Base-by-base conservation (phyloP, 805 yeast genomes). In the Blastobotrys terrestris region DNA sequence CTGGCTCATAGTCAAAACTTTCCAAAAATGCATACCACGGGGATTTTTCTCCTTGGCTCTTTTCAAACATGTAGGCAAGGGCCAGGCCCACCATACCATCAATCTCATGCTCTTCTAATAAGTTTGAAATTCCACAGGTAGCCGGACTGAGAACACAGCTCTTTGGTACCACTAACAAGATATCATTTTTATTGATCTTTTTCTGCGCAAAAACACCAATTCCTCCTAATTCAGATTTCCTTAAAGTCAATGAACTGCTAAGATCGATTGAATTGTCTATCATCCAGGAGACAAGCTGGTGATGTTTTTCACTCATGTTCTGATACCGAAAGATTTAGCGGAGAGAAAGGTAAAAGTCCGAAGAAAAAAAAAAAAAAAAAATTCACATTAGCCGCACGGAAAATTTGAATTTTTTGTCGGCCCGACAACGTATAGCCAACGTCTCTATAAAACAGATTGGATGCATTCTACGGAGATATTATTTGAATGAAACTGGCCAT, bases 21-120 rank as follows among this genome's bases (percentile, higher is more conserved):
- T 72, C 67, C 45, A 91, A 71, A 64, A 85, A 92, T 2, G 71
- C 73, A 55, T 55, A 73, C 97, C 97, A 92, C 3, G 96, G 97
- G n/a, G 95, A 85, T 2, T 65, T 59, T n/a, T 73, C 70, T 1
- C 79, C 80, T 46, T 76, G 69, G 2, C 79, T 69, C 51, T 74
- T 67, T 64, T 92, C 98, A 62, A 87, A 89, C 22, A 90, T 72
- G 54, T 82, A 85, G 0, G 91, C 80, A 5, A 87, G 58, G 4
- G 85, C 79, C 49, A 91, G 70, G 0, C 83, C 85, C 43, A 79
- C 74, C 69, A 86, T 79, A 0, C 95, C 94, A 40, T 74, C 77
- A 3, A 85, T 67, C 1, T 69, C 74, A 26, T 75, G 75, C 45
- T 87, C 96, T 11, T 72, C 66, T 11, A 91, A 63, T 14, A 90